phyloP scores from a whole-genome alignment of 805 yeast genomes.

The Wickerhamiella occidentalis region DNA sequence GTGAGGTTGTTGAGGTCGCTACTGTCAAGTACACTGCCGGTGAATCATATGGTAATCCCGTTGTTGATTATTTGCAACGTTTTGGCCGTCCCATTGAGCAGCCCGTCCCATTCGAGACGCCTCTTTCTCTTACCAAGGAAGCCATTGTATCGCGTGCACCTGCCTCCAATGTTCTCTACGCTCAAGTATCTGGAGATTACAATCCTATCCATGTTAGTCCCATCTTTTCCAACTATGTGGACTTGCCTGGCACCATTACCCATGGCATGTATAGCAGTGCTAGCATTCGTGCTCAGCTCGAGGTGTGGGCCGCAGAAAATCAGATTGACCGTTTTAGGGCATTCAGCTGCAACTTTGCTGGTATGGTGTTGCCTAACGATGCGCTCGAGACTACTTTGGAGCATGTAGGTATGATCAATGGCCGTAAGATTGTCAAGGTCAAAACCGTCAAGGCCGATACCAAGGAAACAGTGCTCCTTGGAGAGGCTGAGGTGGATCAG shows the following conservation, averaged over 20 bases:
- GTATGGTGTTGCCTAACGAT: conserved; percentile 97
- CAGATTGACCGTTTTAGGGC: conserved; percentile 93
- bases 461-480: conserved; percentile 63
- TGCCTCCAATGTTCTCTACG: conserved; percentile 91
- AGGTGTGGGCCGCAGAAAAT: conserved; percentile 97
- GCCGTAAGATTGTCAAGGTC: conserved; percentile 92
- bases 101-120: conserved; percentile 78
- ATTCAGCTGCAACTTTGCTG: conserved; percentile 78
- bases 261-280: conserved; percentile 99
- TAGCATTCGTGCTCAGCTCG: conserved; percentile 85
- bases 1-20: conserved; percentile 76
- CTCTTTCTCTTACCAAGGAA: conserved; percentile 65
- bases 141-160: conserved; percentile 54
- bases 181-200: conserved; percentile 94
- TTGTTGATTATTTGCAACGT: conserved; percentile 81
- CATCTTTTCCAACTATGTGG: conserved; percentile 85
- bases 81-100: conserved; percentile 90
- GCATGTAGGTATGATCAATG: conserved; percentile 97
- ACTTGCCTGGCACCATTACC: conserved; percentile 92
- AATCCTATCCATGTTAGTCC: conserved; percentile 97
- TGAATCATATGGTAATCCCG: conserved; percentile 93
- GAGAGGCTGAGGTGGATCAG: conserved; percentile 98
- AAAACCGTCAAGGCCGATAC: conserved; percentile 77
- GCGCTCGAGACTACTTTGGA: conserved; percentile 74
- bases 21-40: conserved; percentile 80